Conservation (phyloP, 2,329 filamentous ascomycete species). For the Trematosphaeria pertusa region DNA sequence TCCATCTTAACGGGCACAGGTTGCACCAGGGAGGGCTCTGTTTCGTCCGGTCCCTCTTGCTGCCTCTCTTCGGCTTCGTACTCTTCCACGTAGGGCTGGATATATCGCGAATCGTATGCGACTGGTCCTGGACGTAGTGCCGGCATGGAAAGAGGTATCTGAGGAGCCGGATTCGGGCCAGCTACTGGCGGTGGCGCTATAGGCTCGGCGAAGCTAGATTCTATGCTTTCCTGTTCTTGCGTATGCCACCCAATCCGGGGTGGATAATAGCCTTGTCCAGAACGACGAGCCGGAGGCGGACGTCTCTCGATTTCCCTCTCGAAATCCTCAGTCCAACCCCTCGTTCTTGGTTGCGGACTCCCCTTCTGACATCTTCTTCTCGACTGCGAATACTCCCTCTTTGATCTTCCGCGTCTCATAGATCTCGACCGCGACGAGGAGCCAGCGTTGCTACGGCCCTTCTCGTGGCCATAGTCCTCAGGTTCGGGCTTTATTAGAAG, state of each 20-base stretch:
- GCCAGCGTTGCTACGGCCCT: neutral
- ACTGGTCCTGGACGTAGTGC: neutral
- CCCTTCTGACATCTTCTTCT: slow-evolving; percentile 1
- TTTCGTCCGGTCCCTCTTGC: neutral
- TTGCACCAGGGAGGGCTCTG: neutral
- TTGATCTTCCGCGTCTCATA: slow-evolving; percentile 6
- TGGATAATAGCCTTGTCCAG: neutral
- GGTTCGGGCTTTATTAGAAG: neutral
- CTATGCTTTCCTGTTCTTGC: neutral
- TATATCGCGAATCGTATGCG: neutral
- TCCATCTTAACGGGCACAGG: slow-evolving; percentile 14
- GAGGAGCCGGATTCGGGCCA: neutral
- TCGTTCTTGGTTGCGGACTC: neutral
- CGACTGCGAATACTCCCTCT: slow-evolving; percentile 2
- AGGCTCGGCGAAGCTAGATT: neutral
- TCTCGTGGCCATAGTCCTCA: slow-evolving; percentile 6
- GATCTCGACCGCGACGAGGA: slow-evolving; percentile 8
- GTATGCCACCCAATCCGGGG: neutral
- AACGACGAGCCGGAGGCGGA: no score
- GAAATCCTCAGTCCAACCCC: neutral
- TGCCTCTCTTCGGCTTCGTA: neutral
- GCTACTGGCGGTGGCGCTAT: neutral
- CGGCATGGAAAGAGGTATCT: neutral
- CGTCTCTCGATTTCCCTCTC: no score
- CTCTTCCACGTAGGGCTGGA: neutral